Conservation (phyloP, 169 alveolate species). For the Plasmodium inui region DNA sequence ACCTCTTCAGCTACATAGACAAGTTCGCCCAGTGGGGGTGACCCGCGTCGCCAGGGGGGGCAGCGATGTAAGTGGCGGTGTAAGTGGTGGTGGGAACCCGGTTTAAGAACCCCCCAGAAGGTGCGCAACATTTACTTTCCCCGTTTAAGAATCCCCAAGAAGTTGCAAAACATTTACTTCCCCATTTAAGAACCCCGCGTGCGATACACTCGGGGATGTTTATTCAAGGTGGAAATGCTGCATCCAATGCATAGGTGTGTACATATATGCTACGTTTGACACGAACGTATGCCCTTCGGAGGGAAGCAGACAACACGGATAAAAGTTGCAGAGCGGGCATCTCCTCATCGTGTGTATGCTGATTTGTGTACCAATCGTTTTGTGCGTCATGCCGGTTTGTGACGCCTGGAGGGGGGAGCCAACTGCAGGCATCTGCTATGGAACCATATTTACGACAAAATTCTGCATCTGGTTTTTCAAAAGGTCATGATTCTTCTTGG, state of each 20-base stretch:
- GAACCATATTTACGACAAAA: conserved; percentile 13
- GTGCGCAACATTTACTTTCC: too few species aligned
- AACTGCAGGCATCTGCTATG: not conserved
- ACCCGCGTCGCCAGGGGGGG: not conserved
- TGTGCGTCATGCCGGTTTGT: not conserved
- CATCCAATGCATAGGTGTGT: not conserved
- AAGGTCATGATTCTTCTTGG: conserved; percentile 18
- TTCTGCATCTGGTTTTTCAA: conserved; percentile 63
- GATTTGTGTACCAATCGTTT: not conserved
- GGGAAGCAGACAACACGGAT: not conserved
- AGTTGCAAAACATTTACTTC: not conserved
- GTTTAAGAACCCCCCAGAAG: not conserved
- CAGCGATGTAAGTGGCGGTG: not conserved
- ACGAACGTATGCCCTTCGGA: not conserved
- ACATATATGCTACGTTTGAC: not conserved
- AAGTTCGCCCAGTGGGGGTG: conserved; percentile 7
- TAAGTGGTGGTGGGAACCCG: not conserved
- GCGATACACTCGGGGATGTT: not conserved
- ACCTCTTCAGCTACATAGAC: conserved; percentile 63
- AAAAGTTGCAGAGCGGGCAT: not conserved
- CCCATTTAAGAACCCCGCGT: not conserved
- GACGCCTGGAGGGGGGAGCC: not conserved
- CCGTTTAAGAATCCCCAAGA: not conserved
- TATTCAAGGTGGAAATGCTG: not conserved
- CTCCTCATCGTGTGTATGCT: not conserved